phyloP scores from a whole-genome alignment of 2,329 filamentous ascomycete genomes.

The Botrytis byssoidea region DNA sequence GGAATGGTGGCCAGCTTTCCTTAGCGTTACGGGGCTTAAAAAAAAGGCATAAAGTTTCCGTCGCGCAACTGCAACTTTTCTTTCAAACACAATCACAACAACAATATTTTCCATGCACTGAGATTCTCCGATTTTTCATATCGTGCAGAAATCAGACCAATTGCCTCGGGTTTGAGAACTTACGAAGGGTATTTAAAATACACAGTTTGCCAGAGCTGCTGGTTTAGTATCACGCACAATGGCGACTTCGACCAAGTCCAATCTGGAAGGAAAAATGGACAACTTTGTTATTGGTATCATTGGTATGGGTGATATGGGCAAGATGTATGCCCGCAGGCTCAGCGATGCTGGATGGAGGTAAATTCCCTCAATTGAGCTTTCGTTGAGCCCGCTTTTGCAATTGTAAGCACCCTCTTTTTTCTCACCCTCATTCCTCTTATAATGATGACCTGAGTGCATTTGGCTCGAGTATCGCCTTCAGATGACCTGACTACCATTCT shows the following conservation, averaged over 20 bases:
- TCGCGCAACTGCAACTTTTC: slow-evolving; percentile 2
- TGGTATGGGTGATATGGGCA: slow-evolving; percentile 99
- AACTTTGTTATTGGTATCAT: slow-evolving; percentile 86
- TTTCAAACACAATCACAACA: slow-evolving; percentile 13
- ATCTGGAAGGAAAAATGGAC: slow-evolving; percentile 27
- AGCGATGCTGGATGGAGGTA: slow-evolving; percentile 97
- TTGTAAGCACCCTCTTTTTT: slow-evolving; percentile 39
- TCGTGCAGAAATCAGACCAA: neutral
- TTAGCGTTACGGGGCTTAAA: slow-evolving; percentile 21
- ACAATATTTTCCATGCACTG: neutral
- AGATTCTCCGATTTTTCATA: neutral
- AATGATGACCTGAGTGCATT: slow-evolving; percentile 99
- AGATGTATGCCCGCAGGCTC: slow-evolving; percentile 90
- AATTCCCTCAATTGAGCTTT: slow-evolving; percentile 43
- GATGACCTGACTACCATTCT: slow-evolving; percentile 69
- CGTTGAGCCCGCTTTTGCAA: slow-evolving; percentile 32
- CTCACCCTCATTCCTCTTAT: slow-evolving; percentile 30
- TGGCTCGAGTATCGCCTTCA: slow-evolving; percentile 94
- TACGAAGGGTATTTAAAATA: neutral
- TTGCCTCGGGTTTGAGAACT: neutral
- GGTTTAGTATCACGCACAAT: slow-evolving; percentile 5
- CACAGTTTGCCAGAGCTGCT: neutral
- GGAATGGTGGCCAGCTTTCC: slow-evolving; percentile 22
- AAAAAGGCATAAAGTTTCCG: slow-evolving; percentile 20
- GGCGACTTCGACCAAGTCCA: slow-evolving; percentile 15